These are phyloP conservation scores for Eutrema heterophyllum DNA, from an alignment of 345 rosid genomes.

Conservation along the genomic window DNA sequence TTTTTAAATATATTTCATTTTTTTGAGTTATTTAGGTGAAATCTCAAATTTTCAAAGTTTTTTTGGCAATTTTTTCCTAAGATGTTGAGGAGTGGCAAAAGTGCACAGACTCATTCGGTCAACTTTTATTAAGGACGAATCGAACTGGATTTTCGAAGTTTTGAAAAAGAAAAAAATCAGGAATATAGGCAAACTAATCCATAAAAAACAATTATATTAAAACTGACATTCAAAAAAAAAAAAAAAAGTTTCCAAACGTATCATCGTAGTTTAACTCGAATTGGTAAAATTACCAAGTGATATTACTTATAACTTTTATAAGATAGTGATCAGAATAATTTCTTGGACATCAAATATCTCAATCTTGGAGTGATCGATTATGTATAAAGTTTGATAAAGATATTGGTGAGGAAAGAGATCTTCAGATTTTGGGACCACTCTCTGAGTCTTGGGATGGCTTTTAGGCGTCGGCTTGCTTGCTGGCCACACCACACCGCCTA, in stretches of 20 bases:
- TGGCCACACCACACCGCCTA: slow-evolving; percentile 25
- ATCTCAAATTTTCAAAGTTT: too few species aligned
- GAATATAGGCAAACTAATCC: too few species aligned
- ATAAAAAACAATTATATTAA: too few species aligned
- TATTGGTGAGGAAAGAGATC: slow-evolving; percentile 10
- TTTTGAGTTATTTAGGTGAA: too few species aligned
- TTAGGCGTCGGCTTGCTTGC: slow-evolving; percentile 25
- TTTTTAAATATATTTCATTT: too few species aligned
- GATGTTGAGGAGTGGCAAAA: too few species aligned
- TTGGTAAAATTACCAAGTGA: background rate
- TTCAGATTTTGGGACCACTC: slow-evolving; percentile 29
- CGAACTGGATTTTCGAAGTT: too few species aligned
- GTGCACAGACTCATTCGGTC: too few species aligned
- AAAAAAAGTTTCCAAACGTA: background rate
- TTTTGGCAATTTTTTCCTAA: too few species aligned
- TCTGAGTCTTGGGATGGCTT: slow-evolving; percentile 15
- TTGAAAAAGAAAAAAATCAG: too few species aligned
- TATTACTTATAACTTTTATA: background rate
- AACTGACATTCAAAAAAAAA: too few species aligned
- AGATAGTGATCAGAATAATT: background rate
- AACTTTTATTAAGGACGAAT: too few species aligned
- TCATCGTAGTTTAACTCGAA: background rate
- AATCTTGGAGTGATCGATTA: background rate
- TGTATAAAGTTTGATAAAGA: background rate
- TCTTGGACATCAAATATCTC: background rate